These are phyloP conservation scores for Neospermospora avenae DNA, from an alignment of 2,329 filamentous ascomycete species.

Conservation along the genomic window DNA sequence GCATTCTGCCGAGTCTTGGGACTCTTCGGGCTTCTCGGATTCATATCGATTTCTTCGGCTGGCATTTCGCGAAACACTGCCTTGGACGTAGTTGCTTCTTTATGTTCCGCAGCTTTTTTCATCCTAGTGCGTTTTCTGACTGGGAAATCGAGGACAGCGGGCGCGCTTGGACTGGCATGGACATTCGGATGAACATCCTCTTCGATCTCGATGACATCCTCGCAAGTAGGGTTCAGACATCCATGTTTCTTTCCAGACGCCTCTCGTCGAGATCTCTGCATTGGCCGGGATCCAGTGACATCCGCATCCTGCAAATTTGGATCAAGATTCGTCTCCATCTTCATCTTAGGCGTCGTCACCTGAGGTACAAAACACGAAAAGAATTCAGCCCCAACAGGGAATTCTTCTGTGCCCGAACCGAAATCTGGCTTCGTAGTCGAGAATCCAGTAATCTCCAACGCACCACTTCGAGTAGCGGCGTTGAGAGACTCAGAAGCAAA, in stretches of 20 bases:
- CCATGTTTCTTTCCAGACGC: neutral
- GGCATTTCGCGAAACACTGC: slow-evolving; percentile 3
- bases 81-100: neutral
- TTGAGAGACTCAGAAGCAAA: too few relatives aligned
- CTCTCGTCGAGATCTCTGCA: too few relatives aligned
- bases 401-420: too few relatives aligned
- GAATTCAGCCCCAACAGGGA: too few relatives aligned
- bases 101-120: neutral
- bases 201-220: neutral
- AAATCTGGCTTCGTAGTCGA: too few relatives aligned
- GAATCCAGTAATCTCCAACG: too few relatives aligned
- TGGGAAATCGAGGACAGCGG: too few relatives aligned
- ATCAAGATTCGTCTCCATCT: neutral
- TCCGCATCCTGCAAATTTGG: too few relatives aligned
- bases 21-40: neutral
- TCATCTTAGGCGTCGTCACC: neutral
- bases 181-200: neutral
- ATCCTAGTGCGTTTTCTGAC: neutral
- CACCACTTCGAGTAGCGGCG: too few relatives aligned
- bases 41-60: neutral
- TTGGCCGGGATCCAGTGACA: too few relatives aligned
- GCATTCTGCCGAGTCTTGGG: neutral
- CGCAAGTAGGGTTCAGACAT: neutral
- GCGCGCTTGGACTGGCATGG: neutral
- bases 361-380: too few relatives aligned